phyloP scores from a whole-genome alignment of 2,329 filamentous ascomycete species.

The Botrytis pseudocinerea region DNA sequence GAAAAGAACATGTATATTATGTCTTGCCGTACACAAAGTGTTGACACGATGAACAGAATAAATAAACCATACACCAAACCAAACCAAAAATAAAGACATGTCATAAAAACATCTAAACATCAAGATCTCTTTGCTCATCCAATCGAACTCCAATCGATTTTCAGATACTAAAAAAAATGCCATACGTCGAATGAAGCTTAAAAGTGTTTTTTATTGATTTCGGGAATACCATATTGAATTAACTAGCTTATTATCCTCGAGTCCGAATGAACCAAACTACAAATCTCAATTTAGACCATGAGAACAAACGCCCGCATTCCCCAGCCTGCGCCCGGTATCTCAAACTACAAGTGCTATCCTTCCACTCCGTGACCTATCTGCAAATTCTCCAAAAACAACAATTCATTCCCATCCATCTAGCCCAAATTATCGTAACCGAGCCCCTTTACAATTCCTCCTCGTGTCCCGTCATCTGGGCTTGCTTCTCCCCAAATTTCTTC shows the following conservation, averaged over 20 bases:
- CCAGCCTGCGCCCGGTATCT: constrained; percentile 9
- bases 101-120: not conserved
- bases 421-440: not conserved
- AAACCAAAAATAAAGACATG: not conserved
- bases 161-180: not conserved
- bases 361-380: not conserved
- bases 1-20: too few species aligned
- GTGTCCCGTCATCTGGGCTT: not conserved
- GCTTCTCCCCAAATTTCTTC: constrained; percentile 31
- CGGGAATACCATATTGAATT: not conserved
- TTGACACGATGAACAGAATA: not conserved
- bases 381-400: not conserved
- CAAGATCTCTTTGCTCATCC: not conserved
- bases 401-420: not conserved
- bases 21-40: not conserved
- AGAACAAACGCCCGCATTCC: not conserved
- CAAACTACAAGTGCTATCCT: constrained; percentile 1
- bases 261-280: not conserved
- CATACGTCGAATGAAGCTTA: not conserved
- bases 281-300: not conserved
- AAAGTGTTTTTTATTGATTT: not conserved
- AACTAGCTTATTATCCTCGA: not conserved
- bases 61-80: not conserved
- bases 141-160: not conserved
- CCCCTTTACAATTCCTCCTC: constrained; percentile 22